phyloP scores from a whole-genome alignment of 805 yeast species.

The Sugiyamaella marilandica region DNA sequence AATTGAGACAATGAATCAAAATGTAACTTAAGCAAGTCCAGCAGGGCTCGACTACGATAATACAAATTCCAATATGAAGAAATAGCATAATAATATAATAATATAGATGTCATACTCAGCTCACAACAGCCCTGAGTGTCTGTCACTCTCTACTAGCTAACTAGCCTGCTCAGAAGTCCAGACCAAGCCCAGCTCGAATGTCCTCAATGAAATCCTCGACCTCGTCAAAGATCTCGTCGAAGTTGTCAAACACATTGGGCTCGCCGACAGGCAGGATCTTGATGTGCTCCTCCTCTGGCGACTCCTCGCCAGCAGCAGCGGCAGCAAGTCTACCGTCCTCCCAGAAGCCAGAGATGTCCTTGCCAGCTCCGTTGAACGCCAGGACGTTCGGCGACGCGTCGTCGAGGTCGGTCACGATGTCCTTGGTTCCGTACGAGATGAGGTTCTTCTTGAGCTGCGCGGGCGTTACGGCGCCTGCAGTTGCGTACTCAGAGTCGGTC shows the following conservation, averaged over 20 bases:
- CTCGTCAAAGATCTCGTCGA: slow-evolving; percentile 13
- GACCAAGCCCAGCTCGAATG: slow-evolving; percentile 18
- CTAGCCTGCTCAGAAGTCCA: slow-evolving; percentile 12
- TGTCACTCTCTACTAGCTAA: too few species aligned
- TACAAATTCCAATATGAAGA: too few species aligned
- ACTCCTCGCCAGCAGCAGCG: slow-evolving; percentile 11
- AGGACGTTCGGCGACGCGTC: slow-evolving; percentile 52
- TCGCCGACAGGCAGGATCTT: slow-evolving; percentile 20
- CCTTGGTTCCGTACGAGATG: slow-evolving; percentile 48
- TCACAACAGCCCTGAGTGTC: too few species aligned
- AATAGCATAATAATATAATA: neutral
- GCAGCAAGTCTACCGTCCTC: slow-evolving; percentile 5
- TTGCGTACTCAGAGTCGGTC: slow-evolving; percentile 44
- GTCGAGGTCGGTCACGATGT: slow-evolving; percentile 42
- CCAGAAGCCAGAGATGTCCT: slow-evolving; percentile 50
- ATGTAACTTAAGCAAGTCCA: too few species aligned
- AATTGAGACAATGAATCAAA: too few species aligned
- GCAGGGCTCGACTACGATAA: too few species aligned
- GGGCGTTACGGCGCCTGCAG: slow-evolving; percentile 45
- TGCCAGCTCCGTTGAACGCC: slow-evolving; percentile 59
- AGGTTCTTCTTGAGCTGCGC: slow-evolving; percentile 49
- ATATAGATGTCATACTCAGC: neutral
- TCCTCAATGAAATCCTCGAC: slow-evolving; percentile 18
- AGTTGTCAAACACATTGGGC: slow-evolving; percentile 12
- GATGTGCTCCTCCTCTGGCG: slow-evolving; percentile 10